Percentiles rank a stretch among this genome's conserved stretches.
phyloP scores from a whole-genome alignment of 768 basidiomycete genomes.

The Daedaleopsis sinensis region DNA sequence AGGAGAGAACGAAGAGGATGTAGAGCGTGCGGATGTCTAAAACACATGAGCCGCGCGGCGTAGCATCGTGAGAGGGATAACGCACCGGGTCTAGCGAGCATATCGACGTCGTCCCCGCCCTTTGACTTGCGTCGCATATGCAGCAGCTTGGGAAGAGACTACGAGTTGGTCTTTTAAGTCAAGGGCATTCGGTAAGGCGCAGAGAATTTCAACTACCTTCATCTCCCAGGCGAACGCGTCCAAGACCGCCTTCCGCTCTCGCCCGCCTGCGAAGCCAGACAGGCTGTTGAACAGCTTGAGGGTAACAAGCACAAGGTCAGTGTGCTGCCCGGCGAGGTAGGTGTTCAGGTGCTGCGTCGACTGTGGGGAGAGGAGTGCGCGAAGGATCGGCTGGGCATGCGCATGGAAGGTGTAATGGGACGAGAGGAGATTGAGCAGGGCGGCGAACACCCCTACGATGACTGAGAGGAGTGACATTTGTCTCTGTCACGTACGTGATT shows the following conservation, averaged over 20 bases:
- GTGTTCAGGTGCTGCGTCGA: slow-evolving; percentile 61
- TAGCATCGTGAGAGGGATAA: not conserved
- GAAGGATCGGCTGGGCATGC: slow-evolving; percentile 64
- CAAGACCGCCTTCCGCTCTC: slow-evolving; percentile 61
- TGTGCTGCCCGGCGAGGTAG: slow-evolving; percentile 62
- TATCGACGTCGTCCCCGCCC: slow-evolving; percentile 38
- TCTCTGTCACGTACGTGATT: slow-evolving; percentile 33
- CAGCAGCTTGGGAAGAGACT: slow-evolving; percentile 70
- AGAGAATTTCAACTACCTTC: slow-evolving; percentile 49
- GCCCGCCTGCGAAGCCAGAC: slow-evolving; percentile 65
- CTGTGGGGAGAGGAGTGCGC: slow-evolving; percentile 55
- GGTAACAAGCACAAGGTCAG: slow-evolving; percentile 66
- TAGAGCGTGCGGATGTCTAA: slow-evolving; percentile 82
- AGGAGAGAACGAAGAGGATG: slow-evolving; percentile 72
- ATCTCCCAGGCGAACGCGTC: slow-evolving; percentile 81
- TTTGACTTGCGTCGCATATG: slow-evolving; percentile 70
- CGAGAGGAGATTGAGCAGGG: slow-evolving; percentile 63
- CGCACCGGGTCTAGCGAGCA: slow-evolving; percentile 61
- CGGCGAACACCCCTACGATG: slow-evolving; percentile 56
- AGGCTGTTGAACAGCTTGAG: slow-evolving; percentile 66
- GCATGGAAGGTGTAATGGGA: slow-evolving; percentile 70
- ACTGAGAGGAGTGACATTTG: slow-evolving; percentile 47
- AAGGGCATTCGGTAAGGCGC: too few species aligned
- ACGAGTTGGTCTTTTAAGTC: not conserved
- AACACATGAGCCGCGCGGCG: not conserved